Conservation (phyloP, 306 rosid genomes). For the Rubus idaeus region DNA sequence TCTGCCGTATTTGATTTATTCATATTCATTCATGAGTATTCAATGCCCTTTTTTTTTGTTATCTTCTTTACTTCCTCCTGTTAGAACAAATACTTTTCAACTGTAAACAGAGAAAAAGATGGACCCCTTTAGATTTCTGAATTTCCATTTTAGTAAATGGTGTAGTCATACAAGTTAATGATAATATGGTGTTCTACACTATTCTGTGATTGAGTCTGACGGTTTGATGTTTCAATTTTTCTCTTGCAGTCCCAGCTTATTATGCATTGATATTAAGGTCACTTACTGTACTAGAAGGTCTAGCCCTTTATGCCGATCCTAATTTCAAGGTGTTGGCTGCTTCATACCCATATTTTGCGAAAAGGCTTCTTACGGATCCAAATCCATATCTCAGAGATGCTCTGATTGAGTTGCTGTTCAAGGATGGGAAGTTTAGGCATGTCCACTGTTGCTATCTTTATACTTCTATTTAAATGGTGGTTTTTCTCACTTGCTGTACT, state of each 20-base stretch:
- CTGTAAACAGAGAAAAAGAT: background rate
- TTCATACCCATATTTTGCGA: constrained; percentile 94
- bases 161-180: constrained; percentile 20
- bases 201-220: constrained; percentile 31
- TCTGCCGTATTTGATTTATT: background rate
- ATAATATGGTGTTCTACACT: constrained; percentile 15
- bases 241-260: constrained; percentile 82
- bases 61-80: background rate
- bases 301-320: constrained; percentile 94
- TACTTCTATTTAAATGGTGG: constrained; percentile 17
- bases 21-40: background rate
- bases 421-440: constrained; percentile 88
- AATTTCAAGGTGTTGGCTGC: constrained; percentile 98
- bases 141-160: constrained; percentile 11
- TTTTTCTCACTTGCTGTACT: constrained; percentile 20
- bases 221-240: constrained; percentile 17
- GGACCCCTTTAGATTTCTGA: background rate
- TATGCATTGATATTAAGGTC: constrained; percentile 93
- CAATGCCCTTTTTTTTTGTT: background rate
- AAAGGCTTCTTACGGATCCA: constrained; percentile 95
- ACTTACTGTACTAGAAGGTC: constrained; percentile 91
- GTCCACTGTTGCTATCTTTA: constrained; percentile 28
- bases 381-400: constrained; percentile 97
- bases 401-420: constrained; percentile 85
- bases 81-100: background rate